Percentiles rank a stretch among this genome's conserved stretches.
Evolutionary conservation across 148 eudicot genomes (phyloP).

Genomic region (Silene uniflora): DNA sequence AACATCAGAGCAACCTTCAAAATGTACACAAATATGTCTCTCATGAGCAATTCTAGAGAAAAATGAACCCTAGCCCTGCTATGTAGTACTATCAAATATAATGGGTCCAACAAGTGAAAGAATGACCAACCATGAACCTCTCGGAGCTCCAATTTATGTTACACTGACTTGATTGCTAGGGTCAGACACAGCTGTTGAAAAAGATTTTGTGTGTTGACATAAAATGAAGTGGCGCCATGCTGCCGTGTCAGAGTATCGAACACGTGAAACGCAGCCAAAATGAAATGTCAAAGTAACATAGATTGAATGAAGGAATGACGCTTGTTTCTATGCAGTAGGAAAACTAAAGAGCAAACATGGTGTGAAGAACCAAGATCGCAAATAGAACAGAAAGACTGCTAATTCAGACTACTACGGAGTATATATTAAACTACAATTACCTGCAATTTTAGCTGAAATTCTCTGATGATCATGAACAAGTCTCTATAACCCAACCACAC

Average conservation of each 20-base stretch:
- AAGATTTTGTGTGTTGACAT: too few relatives aligned
- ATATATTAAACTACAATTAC: constrained; percentile 26
- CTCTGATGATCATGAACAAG: constrained; percentile 53
- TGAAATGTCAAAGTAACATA: too few relatives aligned
- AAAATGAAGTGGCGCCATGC: too few relatives aligned
- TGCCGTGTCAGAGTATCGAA: too few relatives aligned
- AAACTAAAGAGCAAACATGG: not conserved
- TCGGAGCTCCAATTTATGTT: not conserved
- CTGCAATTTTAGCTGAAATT: constrained; percentile 60
- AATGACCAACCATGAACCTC: not conserved
- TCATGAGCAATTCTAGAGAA: not conserved
- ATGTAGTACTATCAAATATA: not conserved
- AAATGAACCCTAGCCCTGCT: not conserved
- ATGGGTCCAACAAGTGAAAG: not conserved
- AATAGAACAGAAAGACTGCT: not conserved
- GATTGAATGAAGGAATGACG: not conserved
- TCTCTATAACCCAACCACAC: constrained; percentile 66
- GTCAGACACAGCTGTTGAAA: too few relatives aligned
- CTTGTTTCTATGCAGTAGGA: not conserved
- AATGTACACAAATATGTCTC: not conserved
- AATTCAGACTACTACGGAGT: not conserved
- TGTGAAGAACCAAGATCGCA: not conserved
- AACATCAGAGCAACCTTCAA: constrained; percentile 63
- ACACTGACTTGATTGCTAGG: too few relatives aligned
- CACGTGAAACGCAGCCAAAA: too few relatives aligned